Evolutionary conservation across 2,329 filamentous ascomycete genomes (phyloP), one percentile per base, ranked within the genome.

Genomic region (Tolypocladium album): DNA sequence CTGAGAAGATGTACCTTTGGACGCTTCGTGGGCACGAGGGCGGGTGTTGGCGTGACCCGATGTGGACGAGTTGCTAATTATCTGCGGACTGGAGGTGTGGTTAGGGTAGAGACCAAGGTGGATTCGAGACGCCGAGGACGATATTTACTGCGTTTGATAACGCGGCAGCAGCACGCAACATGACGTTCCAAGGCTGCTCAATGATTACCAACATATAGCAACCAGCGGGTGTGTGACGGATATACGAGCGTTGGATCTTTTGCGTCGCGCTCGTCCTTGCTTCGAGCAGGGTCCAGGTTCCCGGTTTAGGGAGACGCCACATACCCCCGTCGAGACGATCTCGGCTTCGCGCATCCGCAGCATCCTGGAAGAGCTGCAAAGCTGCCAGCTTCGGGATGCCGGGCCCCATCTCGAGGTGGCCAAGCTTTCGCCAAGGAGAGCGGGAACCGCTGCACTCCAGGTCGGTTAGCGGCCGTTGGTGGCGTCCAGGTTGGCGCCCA

Each of bases 1-100:
- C 67, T 45, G 64, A 67, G 3, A 62, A 64, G 62, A 68, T 70
- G 65, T 63, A 64, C 13, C 34, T 64, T 39, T 60, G 40, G 31
- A 20, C 15, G 8, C 2, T 42, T 17, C n/a, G n/a, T n/a, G n/a
- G n/a, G n/a, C n/a, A n/a, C n/a, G n/a, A n/a, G n/a, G n/a, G n/a
- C n/a, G n/a, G n/a, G n/a, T n/a, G n/a, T n/a, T n/a, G n/a, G n/a
- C n/a, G n/a, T n/a, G n/a, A n/a, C n/a, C n/a, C n/a, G n/a, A n/a
- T n/a, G n/a, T n/a, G 40, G 15, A 42, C 4, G 40, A 17, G 38
- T 39, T 15, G 15, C 15, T 31, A 31, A 3, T 31, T 31, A 31
- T 31, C 27, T 31, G 27, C 27, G 5, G 27, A 31, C 27, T 31
- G 5, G 27, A 5, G 27, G 5, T 31, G 27, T 31, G 27, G 3